Percentiles rank a stretch among this genome's conserved stretches.
Conservation (phyloP, 2,329 filamentous ascomycete genomes). For the Colletotrichum sansevieriae region DNA sequence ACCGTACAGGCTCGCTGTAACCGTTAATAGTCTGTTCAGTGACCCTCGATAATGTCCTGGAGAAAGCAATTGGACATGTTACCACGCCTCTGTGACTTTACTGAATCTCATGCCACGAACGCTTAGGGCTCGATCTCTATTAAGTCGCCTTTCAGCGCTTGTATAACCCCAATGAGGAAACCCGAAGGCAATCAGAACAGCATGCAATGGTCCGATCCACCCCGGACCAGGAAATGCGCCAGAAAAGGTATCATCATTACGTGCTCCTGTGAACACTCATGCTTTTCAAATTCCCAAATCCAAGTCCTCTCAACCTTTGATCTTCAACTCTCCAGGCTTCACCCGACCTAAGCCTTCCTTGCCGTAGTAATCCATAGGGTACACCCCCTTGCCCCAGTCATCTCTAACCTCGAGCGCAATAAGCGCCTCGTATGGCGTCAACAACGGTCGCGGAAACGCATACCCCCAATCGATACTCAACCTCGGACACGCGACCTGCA, state of each 20-base stretch:
- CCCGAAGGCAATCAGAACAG: too few relatives aligned
- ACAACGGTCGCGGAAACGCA: slow-evolving; percentile 86
- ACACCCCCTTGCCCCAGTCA: slow-evolving; percentile 81
- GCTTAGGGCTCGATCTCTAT: too few relatives aligned
- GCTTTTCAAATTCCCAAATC: neutral
- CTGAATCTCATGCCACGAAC: too few relatives aligned
- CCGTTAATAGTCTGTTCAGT: too few relatives aligned
- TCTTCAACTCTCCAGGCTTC: slow-evolving; percentile 58
- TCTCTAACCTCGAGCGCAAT: slow-evolving; percentile 86
- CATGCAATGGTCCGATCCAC: too few relatives aligned
- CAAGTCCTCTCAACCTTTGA: slow-evolving; percentile 30
- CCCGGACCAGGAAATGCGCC: neutral
- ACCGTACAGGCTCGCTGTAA: too few relatives aligned
- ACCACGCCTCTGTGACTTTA: too few relatives aligned
- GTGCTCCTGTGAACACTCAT: slow-evolving; percentile 4
- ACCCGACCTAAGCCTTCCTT: slow-evolving; percentile 91
- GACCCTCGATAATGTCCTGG: too few relatives aligned
- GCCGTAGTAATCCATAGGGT: slow-evolving; percentile 99
- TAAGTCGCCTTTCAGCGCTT: too few relatives aligned
- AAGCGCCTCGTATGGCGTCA: slow-evolving; percentile 96
- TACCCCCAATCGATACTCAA: slow-evolving; percentile 99
- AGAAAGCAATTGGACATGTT: too few relatives aligned
- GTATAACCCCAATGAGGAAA: too few relatives aligned
- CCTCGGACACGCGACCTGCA: slow-evolving; percentile 96
- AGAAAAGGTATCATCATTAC: slow-evolving; percentile 28